Base-by-base conservation (phyloP, 768 basidiomycete genomes). In the Coprinopsis strossmayeri region DNA sequence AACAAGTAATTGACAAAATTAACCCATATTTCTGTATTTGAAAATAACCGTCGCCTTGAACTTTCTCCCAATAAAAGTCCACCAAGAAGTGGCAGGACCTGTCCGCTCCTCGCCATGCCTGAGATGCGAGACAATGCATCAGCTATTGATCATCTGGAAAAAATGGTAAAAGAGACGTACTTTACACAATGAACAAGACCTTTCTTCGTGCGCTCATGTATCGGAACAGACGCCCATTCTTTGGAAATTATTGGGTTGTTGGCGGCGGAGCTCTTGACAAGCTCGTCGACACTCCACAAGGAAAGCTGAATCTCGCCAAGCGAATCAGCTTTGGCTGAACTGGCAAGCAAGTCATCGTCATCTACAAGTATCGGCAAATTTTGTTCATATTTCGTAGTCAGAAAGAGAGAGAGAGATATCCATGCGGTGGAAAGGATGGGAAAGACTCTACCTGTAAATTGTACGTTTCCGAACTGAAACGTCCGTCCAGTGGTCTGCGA, bases 141-240 rank as follows among this genome's bases (percentile, higher is more conserved):
- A 32, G 30, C 7, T 15, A 32, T 32, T 7, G 15, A 32, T 32
- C 30, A 7, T 32, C 30, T 32, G 9, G 9, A 15, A 7, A 15
- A 7, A 32, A 32, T 15, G 9, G 30, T n/a, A 32, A 15, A 32
- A 7, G 30, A 7, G 30, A 32, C 30, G 15, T 32, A 32, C 30
- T 32, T 7, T 7, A 32, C 30, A 15, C 30, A 32, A 32, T 32
- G 30, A 32, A 15, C 30, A 32, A 32, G 30, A 7, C 30, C 30
- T 15, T 32, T 32, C 66, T 52, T 71, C 67, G 57, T 76, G 71
- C 41, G 62, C 63, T 15, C 60, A 63, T 4, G 79, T 76, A 2
- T 69, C 74, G 35, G 70, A 68, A 2, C 79, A 78, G 38, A 78
- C 61, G 28, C 65, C 66, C 21, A 69, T 71, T 11, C 81, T 69